phyloP scores from a whole-genome alignment of 495 filamentous ascomycete species.

The Bacidia gigantensis region DNA sequence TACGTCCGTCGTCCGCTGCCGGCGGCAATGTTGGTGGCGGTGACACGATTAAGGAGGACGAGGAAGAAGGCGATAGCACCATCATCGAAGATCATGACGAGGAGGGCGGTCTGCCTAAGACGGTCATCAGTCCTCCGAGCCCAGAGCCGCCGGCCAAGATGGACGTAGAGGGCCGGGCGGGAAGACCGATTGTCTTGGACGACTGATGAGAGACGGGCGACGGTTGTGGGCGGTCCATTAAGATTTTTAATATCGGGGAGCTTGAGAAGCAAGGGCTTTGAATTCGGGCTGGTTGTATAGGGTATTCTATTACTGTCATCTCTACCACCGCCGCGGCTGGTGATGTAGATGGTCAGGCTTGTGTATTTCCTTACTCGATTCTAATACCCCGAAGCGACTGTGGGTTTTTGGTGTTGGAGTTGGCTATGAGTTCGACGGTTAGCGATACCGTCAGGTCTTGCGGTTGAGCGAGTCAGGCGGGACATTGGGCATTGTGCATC shows the following conservation, averaged over 20 bases:
- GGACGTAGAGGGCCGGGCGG: slow-evolving; percentile 23
- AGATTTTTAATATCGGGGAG: no score
- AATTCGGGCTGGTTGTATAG: not conserved
- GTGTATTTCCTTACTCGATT: not conserved
- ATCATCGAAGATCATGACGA: slow-evolving; percentile 7
- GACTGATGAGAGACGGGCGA: slow-evolving; percentile 8
- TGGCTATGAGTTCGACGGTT: no score
- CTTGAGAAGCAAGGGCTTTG: no score
- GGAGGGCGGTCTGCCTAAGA: slow-evolving; percentile 19
- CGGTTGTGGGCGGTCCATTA: no score
- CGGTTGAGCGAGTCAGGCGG: no score
- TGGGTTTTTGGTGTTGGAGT: no score
- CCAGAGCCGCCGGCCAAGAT: slow-evolving; percentile 14
- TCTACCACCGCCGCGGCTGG: not conserved
- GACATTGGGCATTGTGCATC: no score
- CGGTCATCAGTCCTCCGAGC: slow-evolving; percentile 30
- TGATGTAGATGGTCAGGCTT: not conserved
- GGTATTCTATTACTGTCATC: not conserved
- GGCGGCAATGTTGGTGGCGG: slow-evolving; percentile 26
- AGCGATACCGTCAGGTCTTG: no score
- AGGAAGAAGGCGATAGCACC: slow-evolving; percentile 2
- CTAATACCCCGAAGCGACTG: no score
- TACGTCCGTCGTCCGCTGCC: slow-evolving; percentile 23
- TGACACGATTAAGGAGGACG: slow-evolving; percentile 13
- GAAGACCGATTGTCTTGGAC: slow-evolving; percentile 22